Evolutionary conservation across 352 stramenopile genomes (phyloP), one percentile per base, ranked within the genome.

Genomic region (Phytophthora cryptogea): DNA sequence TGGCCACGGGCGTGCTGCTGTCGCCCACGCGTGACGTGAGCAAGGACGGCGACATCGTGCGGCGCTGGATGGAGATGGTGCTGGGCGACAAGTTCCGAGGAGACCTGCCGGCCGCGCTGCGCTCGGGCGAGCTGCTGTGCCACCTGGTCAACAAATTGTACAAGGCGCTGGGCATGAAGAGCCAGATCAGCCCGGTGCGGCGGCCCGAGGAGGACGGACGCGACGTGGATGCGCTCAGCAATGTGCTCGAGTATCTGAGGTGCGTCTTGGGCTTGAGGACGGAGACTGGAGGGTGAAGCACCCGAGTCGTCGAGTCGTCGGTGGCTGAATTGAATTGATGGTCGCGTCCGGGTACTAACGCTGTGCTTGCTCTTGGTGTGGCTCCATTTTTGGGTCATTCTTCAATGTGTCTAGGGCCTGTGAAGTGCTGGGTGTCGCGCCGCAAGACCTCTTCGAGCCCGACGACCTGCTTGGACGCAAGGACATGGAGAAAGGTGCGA

Each of bases 11-110:
- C 45, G 57, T 72, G 39, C 66, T 66, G 66, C 65, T 80, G 16
- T 74, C 72, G 48, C 64, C 75, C 46, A 70, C 70, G 40, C 53
- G 53, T 56, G 68, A 76, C 41, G n/a, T 54, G 36, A 66, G 61
- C 60, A 76, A 77, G 53, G 80, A 80, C 54, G 72, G 76, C 45
- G 81, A 90, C 53, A 87, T 94, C 64, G 84, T 87, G 36, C 78
- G 80, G 53, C 80, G 84, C 42, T 95, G 86, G 86, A 89, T 95
- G 63, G 86, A 93, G 56, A 94, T 95, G 86, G 85, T 95, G 54
- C 76, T 94, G 16, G 81, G 82, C 36, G 84, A 94, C 44, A 92
- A 90, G 66, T 80, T 89, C 32, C 31, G 58, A 23, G 57, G 66
- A 28, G 68, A 78, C 14, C 81, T 92, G 48, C 66, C 75, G 7